phyloP scores from a whole-genome alignment of 2,329 filamentous ascomycete species.

The Peltaster fructicola region DNA sequence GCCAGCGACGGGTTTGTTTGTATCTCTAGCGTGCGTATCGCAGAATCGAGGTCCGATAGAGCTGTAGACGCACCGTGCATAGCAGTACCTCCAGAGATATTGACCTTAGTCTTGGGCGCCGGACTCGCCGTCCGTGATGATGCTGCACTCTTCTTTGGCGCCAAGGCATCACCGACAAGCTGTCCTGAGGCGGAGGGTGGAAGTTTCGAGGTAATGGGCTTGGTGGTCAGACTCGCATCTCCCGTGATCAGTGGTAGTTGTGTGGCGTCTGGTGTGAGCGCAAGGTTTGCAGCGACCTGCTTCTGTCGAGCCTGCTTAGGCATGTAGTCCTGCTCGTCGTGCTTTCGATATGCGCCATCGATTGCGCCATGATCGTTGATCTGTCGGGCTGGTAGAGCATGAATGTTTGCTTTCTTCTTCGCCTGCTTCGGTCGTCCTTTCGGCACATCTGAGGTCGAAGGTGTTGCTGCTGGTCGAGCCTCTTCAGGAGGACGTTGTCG shows the following conservation, averaged over 20 bases:
- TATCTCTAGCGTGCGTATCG: slow-evolving; percentile 79
- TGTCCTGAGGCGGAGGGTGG: slow-evolving; percentile 57
- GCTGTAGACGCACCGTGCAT: slow-evolving; percentile 69
- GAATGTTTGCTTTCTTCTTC: slow-evolving; percentile 26
- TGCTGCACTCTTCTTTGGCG: slow-evolving; percentile 25
- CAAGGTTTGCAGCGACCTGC: slow-evolving; percentile 26
- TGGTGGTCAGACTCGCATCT: slow-evolving; percentile 25
- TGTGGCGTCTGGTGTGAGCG: slow-evolving; percentile 31
- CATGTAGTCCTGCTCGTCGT: slow-evolving; percentile 58
- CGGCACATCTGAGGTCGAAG: slow-evolving; percentile 9
- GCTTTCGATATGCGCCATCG: slow-evolving; percentile 60
- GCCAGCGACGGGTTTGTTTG: slow-evolving; percentile 64
- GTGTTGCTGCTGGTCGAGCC: slow-evolving; percentile 3
- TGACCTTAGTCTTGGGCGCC: slow-evolving; percentile 43
- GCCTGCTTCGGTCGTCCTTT: slow-evolving; percentile 15
- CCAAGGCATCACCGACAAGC: slow-evolving; percentile 56
- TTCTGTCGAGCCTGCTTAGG: slow-evolving; percentile 26
- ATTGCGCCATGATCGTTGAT: slow-evolving; percentile 44
- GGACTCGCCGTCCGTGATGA: slow-evolving; percentile 33
- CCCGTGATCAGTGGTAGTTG: slow-evolving; percentile 27
- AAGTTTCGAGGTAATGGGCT: slow-evolving; percentile 29
- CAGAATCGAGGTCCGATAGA: slow-evolving; percentile 50
- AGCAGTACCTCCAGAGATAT: slow-evolving; percentile 56
- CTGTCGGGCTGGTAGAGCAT: slow-evolving; percentile 22
- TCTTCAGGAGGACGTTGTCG: slow-evolving; percentile 22